Percentiles rank a stretch among this genome's conserved stretches.
Evolutionary conservation across 2,329 filamentous ascomycete genomes (phyloP).

Genomic region (Penicillium sp.): DNA sequence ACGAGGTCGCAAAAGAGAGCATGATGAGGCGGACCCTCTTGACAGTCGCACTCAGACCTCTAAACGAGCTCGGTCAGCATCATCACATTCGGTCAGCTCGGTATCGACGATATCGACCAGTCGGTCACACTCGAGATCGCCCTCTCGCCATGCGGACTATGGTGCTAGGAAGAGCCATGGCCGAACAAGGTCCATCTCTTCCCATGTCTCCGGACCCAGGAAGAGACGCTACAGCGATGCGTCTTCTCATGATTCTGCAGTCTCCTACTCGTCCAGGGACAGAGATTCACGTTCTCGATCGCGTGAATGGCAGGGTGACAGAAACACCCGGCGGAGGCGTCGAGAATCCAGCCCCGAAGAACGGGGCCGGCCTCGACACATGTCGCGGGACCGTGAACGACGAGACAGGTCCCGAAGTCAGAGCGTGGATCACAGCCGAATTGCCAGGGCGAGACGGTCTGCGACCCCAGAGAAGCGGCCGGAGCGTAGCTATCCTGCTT

Average conservation of each 20-base stretch:
- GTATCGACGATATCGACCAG: conserved; percentile 61
- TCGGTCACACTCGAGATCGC: conserved; percentile 46
- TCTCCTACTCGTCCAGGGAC: conserved; percentile 26
- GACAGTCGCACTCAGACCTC: conserved; percentile 43
- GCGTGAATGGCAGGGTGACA: too few species aligned
- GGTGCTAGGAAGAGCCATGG: too few species aligned
- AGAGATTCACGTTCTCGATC: too few species aligned
- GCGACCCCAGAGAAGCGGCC: too few species aligned
- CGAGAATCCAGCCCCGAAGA: conserved; percentile 39
- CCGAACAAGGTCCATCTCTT: too few species aligned
- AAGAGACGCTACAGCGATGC: conserved; percentile 38
- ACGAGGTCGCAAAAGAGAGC: conserved; percentile 52
- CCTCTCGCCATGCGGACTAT: conserved; percentile 31
- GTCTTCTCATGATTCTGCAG: too few species aligned
- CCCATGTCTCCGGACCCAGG: too few species aligned
- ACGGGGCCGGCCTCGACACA: conserved; percentile 40
- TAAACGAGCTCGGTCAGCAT: conserved; percentile 58
- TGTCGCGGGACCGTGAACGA: conserved; percentile 28
- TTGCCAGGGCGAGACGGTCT: too few species aligned
- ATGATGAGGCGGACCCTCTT: conserved; percentile 33
- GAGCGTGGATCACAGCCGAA: conserved; percentile 35
- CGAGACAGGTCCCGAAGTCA: conserved; percentile 31
- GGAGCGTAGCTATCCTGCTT: too few species aligned
- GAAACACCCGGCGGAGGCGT: conserved; percentile 39
- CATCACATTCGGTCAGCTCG: too few species aligned